These are phyloP conservation scores for Rhododendron molle DNA, from an alignment of 148 eudicot species.

Conservation along the genomic window DNA sequence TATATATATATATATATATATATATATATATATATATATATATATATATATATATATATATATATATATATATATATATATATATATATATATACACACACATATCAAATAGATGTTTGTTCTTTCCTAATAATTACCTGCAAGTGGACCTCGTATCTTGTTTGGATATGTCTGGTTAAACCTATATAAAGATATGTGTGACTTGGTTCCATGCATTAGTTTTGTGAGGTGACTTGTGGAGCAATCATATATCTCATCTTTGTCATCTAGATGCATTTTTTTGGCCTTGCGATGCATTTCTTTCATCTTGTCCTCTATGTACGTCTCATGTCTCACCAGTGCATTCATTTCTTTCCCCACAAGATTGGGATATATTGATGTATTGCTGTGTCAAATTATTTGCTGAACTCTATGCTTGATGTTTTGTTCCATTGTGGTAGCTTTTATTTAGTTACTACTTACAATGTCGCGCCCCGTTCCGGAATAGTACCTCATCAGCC, in stretches of 20 bases:
- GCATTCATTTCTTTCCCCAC: neutral
- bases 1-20: too few relatives aligned
- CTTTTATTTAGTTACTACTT: neutral
- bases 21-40: too few relatives aligned
- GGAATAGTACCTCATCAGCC: too few relatives aligned
- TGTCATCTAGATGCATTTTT: neutral
- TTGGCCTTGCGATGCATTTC: neutral
- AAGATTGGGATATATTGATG: neutral
- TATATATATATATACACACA: too few relatives aligned
- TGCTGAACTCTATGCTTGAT: neutral
- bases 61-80: too few relatives aligned
- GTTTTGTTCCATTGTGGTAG: neutral
- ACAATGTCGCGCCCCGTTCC: too few relatives aligned
- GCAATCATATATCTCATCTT: neutral
- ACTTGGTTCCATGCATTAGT: neutral
- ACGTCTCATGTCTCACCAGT: neutral
- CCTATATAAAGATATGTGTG: neutral
- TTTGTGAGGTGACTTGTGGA: neutral
- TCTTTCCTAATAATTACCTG: neutral
- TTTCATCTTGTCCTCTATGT: neutral
- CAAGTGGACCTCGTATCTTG: neutral
- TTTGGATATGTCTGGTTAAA: neutral
- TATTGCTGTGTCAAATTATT: neutral
- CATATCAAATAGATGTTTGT: neutral
- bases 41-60: too few relatives aligned